Conservation (phyloP, 495 filamentous ascomycete genomes). For the Xylaria scruposa region DNA sequence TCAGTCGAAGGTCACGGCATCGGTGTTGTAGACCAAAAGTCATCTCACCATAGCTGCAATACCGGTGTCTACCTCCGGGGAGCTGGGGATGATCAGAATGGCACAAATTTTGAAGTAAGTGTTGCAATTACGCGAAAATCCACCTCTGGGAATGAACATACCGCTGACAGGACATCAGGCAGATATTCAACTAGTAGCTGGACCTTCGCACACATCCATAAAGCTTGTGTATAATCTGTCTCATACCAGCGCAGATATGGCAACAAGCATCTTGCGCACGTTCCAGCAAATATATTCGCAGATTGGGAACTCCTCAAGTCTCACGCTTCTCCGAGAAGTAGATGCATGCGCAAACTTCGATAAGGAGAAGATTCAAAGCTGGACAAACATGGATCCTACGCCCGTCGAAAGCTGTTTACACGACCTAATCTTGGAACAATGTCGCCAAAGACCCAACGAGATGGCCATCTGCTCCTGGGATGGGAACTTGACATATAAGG, state of each 20-base stretch:
- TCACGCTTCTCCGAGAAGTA: constrained; percentile 10
- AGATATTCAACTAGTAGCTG: constrained; percentile 18
- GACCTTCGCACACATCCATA: constrained; percentile 3
- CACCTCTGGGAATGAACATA: not conserved
- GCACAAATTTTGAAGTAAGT: constrained; percentile 11
- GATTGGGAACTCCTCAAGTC: not conserved
- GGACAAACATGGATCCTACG: constrained; percentile 2
- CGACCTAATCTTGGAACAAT: constrained; percentile 21
- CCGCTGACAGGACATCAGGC: constrained; percentile 3
- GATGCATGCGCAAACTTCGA: constrained; percentile 17
- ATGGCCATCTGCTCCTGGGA: constrained; percentile 42
- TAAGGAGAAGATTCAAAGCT: constrained; percentile 14
- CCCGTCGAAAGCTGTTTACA: constrained; percentile 20
- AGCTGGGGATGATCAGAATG: not conserved
- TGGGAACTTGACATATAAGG: constrained; percentile 41
- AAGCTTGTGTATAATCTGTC: constrained; percentile 16
- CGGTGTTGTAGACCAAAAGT: constrained; percentile 10
- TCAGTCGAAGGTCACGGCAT: constrained; percentile 12
- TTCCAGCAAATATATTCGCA: constrained; percentile 22
- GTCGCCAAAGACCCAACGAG: constrained; percentile 31
- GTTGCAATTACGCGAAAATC: not conserved
- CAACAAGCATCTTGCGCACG: constrained; percentile 20
- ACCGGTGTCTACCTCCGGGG: constrained; percentile 14
- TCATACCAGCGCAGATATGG: constrained; percentile 19
- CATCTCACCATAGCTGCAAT: constrained; percentile 18